phyloP scores from a whole-genome alignment of 169 alveolate genomes.

The Babesia microti region DNA sequence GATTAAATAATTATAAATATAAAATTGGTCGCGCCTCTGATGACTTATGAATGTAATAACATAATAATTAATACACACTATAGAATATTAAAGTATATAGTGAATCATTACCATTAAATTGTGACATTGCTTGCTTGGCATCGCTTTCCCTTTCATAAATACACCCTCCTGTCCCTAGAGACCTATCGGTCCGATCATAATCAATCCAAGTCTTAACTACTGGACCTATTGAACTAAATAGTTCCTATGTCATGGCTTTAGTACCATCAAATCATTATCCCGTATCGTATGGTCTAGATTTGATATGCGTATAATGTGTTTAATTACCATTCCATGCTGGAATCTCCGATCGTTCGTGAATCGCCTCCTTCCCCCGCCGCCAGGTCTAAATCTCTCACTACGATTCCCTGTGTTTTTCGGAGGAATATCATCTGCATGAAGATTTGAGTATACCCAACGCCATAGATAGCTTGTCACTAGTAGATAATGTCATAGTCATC shows the following conservation, averaged over 20 bases:
- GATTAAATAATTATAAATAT: too few relatives aligned
- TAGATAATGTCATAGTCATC: slow-evolving; percentile 13
- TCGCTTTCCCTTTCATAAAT: slow-evolving; percentile 39
- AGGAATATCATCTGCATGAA: slow-evolving; percentile 2
- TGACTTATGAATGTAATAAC: too few relatives aligned
- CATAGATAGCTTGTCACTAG: neutral
- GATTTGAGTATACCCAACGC: neutral
- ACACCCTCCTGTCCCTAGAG: slow-evolving; percentile 67
- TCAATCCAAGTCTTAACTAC: slow-evolving; percentile 54
- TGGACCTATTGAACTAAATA: slow-evolving; percentile 53
- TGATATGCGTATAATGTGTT: slow-evolving; percentile 24
- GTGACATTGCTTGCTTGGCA: slow-evolving; percentile 49
- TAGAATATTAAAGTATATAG: too few relatives aligned
- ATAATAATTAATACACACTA: too few relatives aligned
- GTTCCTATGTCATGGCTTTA: slow-evolving; percentile 12
- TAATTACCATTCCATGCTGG: slow-evolving; percentile 4
- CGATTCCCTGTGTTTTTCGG: too few relatives aligned
- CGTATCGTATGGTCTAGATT: slow-evolving; percentile 38
- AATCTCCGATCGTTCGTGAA: too few relatives aligned
- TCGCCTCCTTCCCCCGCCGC: neutral
- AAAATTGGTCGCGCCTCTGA: too few relatives aligned
- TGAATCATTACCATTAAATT: slow-evolving; percentile 39
- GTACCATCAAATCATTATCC: slow-evolving; percentile 29
- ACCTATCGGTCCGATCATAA: slow-evolving; percentile 69
- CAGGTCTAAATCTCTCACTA: slow-evolving; percentile 6